Evolutionary conservation across 1,284 basidiomycete genomes (phyloP), one percentile per base, ranked within the genome.

Genomic region (Vanrija sp.): DNA sequence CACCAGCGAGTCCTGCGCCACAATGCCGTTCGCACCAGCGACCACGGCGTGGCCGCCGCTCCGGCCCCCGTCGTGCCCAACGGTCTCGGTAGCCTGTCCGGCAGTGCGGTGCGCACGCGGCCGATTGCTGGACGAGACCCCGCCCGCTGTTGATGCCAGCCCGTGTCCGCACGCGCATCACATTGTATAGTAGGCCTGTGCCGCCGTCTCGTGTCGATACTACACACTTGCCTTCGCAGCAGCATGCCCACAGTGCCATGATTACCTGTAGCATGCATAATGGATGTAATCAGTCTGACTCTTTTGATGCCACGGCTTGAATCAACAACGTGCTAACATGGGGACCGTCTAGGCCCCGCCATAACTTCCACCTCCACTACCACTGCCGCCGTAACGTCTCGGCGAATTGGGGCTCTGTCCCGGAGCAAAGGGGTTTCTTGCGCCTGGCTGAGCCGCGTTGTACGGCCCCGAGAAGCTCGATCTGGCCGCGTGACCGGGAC

Each of bases 401-500:
- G 54, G 54, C 45, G 54, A 56, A 20, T 45, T 51, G 42, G 53
- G 20, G 6, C 20, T 16, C 42, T 56, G 49, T 35, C 24, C 43
- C 10, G 41, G 46, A 19, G 47, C 55, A 20, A 57, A 57, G 9
- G 56, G 56, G 37, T 57, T 57, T 15, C 44, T 6, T 3, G 6
- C 44, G 6, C 44, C 44, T 20, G n/a, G 16, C 27, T 35, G 31
- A 12, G 7, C 31, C 31, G 31, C 12, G 44, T 49, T 49, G 50
- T 69, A 71, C 16, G 69, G 68, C 1, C 69, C 71, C 16, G 66
- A 71, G 52, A 65, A 73, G 45, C 66, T 67, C 42, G 71, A 61
- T 41, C 71, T 50, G 2, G 68, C 51, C 14, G 50, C 51, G 54
- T 72, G 70, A 5, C 69, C 65, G 1, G 53, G 50, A 16, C 53